Evolutionary conservation across 768 basidiomycete species (phyloP).

Genomic region (Cystobasidium ongulense): DNA sequence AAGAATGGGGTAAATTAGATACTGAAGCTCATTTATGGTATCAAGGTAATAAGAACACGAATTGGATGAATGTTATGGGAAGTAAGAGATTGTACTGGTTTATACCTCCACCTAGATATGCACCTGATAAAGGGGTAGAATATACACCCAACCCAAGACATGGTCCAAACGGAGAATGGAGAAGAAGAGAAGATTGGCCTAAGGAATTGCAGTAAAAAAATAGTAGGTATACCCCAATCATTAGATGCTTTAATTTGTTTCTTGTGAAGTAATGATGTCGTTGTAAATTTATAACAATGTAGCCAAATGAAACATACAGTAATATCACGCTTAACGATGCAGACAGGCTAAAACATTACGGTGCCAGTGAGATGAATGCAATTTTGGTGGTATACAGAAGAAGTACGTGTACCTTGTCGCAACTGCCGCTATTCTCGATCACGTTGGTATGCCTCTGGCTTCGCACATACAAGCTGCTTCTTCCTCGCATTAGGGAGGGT

Average conservation of each 20-base stretch:
- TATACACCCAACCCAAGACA: slow-evolving; percentile 44
- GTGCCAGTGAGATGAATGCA: too few species aligned
- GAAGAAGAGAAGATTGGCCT: slow-evolving; percentile 44
- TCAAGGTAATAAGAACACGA: slow-evolving; percentile 55
- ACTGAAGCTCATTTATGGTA: slow-evolving; percentile 84
- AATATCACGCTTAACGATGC: too few species aligned
- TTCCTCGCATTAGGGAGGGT: neutral
- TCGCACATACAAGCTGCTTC: neutral
- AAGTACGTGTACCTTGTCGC: too few species aligned
- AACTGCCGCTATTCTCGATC: neutral
- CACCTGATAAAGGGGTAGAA: slow-evolving; percentile 43
- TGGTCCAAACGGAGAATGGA: slow-evolving; percentile 45
- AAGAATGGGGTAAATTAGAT: slow-evolving; percentile 68
- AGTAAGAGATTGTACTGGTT: slow-evolving; percentile 62
- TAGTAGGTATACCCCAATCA: too few species aligned
- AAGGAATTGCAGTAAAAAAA: slow-evolving; percentile 14
- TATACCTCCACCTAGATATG: slow-evolving; percentile 43
- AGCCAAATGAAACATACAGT: too few species aligned
- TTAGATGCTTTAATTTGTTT: too few species aligned
- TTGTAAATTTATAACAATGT: too few species aligned
- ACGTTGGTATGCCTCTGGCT: neutral
- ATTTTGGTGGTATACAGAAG: too few species aligned
- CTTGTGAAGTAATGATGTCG: too few species aligned
- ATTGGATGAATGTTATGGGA: slow-evolving; percentile 83
- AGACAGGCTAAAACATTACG: too few species aligned